These are phyloP conservation scores for Amanita fuliginea DNA, from an alignment of 768 basidiomycete species.

Conservation along the genomic window DNA sequence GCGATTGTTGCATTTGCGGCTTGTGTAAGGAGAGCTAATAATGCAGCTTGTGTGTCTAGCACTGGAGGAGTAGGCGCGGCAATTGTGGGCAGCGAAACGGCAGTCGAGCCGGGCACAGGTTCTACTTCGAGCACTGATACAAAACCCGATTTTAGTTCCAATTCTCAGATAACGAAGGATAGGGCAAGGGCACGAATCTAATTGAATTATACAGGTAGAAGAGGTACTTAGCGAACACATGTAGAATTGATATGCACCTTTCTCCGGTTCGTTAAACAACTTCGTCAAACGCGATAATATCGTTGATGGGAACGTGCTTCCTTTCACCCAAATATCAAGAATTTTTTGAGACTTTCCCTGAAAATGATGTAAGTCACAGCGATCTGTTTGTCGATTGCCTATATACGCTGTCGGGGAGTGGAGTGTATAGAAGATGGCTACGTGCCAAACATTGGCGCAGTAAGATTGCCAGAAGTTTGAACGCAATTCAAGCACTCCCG, in stretches of 20 bases:
- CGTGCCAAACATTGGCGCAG: not conserved
- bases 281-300: constrained; percentile 65
- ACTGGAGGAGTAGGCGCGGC: constrained; percentile 19
- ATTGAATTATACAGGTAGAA: constrained; percentile 57
- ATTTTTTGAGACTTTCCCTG: constrained; percentile 98
- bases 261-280: constrained; percentile 56
- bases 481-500: not conserved
- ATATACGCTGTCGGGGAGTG: not conserved
- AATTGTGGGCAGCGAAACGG: constrained; percentile 27
- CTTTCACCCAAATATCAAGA: constrained; percentile 94
- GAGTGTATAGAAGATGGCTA: not conserved
- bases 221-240: constrained; percentile 77
- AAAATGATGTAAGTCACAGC: constrained; percentile 20
- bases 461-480: too few relatives aligned
- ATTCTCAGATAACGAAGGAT: constrained; percentile 37
- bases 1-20: constrained; percentile 39
- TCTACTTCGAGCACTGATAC: constrained; percentile 48
- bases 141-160: constrained; percentile 55
- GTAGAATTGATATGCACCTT: constrained; percentile 79
- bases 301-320: constrained; percentile 74
- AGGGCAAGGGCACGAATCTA: constrained; percentile 32
- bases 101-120: constrained; percentile 13
- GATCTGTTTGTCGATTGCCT: constrained; percentile 26
- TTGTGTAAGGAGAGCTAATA: constrained; percentile 61
- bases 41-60: constrained; percentile 46